These are phyloP conservation scores for Cyberlindnera bimundalis DNA, from an alignment of 805 yeast genomes.

Conservation along the genomic window DNA sequence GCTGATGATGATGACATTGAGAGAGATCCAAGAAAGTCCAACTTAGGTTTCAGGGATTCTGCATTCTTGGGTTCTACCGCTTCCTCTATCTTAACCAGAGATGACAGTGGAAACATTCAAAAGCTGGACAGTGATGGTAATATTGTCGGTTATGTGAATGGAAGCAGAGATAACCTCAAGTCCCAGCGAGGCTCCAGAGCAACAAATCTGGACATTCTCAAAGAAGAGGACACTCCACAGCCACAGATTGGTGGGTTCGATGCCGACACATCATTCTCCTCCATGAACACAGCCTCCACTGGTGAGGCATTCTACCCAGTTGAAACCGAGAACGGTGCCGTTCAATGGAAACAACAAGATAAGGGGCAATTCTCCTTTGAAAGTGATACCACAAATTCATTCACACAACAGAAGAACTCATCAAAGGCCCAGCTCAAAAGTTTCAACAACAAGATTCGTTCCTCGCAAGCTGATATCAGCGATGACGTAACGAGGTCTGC, in stretches of 20 bases:
- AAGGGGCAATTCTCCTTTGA: slow-evolving; percentile 30
- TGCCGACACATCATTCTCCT: slow-evolving; percentile 23
- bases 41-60: slow-evolving; percentile 39
- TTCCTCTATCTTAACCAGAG: slow-evolving; percentile 26
- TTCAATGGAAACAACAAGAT: slow-evolving; percentile 23
- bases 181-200: slow-evolving; percentile 23
- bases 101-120: slow-evolving; percentile 29
- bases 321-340: slow-evolving; percentile 16
- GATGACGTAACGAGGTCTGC: slow-evolving; percentile 27
- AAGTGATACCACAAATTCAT: slow-evolving; percentile 21
- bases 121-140: slow-evolving; percentile 29
- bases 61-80: slow-evolving; percentile 33
- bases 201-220: slow-evolving; percentile 24
- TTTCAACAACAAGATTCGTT: slow-evolving; percentile 32
- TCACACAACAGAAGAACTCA: slow-evolving; percentile 19
- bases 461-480: slow-evolving; percentile 29
- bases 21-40: slow-evolving; percentile 41
- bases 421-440: slow-evolving; percentile 36
- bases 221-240: slow-evolving; percentile 23
- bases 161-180: slow-evolving; percentile 6
- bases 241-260: slow-evolving; percentile 7
- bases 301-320: slow-evolving; percentile 29
- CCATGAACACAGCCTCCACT: slow-evolving; percentile 18
- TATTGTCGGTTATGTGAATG: slow-evolving; percentile 20
- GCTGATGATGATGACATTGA: slow-evolving; percentile 54